Evolutionary conservation across 1,284 basidiomycete species (phyloP).

Genomic region (Melampsora occidentalis): DNA sequence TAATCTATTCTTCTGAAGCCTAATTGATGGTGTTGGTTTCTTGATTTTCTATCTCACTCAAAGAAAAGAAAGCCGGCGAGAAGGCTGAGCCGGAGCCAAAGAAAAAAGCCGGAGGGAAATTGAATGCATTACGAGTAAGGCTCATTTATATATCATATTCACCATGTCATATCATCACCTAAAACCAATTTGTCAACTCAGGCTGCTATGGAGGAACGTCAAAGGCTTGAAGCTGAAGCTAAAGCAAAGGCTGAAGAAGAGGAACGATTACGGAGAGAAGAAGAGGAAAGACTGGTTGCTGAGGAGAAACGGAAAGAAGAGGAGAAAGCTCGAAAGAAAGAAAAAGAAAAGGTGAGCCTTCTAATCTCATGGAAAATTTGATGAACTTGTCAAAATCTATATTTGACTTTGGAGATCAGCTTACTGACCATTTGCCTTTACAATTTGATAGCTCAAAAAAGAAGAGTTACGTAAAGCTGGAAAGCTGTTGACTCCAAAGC

Average conservation of each 20-base stretch:
- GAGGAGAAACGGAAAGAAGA: conserved; percentile 64
- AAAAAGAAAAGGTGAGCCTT: conserved; percentile 47
- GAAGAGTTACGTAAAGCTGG: conserved; percentile 87
- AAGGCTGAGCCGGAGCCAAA: conserved; percentile 69
- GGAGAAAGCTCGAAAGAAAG: conserved; percentile 59
- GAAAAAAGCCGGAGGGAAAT: conserved; percentile 78
- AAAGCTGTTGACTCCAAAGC: conserved; percentile 84
- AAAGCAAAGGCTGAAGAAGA: conserved; percentile 70
- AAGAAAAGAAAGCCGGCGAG: conserved; percentile 69
- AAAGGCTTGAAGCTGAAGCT: conserved; percentile 53
- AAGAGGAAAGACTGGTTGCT: conserved; percentile 62
- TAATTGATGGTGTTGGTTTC: background rate
- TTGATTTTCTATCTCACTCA: too few relatives aligned
- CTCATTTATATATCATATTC: conserved; percentile 42
- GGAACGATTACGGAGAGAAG: conserved; percentile 65
- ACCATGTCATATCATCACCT: background rate
- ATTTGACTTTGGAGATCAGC: background rate
- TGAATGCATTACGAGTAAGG: conserved; percentile 63
- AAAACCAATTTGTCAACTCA: background rate
- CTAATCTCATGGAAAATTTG: conserved; percentile 32
- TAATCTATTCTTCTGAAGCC: background rate
- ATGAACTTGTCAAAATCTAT: conserved; percentile 22
- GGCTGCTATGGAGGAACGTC: conserved; percentile 51
- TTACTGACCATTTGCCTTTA: background rate
- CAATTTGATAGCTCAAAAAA: conserved; percentile 66